These are phyloP conservation scores for Dryas alaskensis DNA, from an alignment of 306 rosid species.

Conservation along the genomic window DNA sequence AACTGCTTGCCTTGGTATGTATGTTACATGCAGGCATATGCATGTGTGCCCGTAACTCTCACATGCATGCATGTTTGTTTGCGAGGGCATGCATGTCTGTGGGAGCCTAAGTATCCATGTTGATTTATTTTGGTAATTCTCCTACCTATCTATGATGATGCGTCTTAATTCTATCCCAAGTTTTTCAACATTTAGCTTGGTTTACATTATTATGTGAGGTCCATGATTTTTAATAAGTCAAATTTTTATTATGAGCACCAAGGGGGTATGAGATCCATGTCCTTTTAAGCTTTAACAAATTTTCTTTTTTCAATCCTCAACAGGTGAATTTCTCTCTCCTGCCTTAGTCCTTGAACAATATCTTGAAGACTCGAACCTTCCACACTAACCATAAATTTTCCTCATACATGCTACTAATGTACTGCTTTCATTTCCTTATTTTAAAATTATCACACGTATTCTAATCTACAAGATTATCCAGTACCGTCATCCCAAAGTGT, in stretches of 20 bases:
- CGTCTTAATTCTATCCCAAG: background rate
- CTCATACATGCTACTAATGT: no score
- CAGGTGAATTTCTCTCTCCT: background rate
- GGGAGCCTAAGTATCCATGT: background rate
- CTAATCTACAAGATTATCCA: no score
- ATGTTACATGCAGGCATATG: background rate
- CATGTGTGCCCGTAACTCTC: background rate
- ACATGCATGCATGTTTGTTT: background rate
- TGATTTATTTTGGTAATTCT: background rate
- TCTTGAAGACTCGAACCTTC: background rate
- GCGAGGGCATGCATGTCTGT: background rate
- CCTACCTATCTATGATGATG: background rate
- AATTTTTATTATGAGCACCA: background rate
- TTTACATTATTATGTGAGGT: background rate
- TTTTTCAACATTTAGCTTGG: background rate
- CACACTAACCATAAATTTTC: no score
- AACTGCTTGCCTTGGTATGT: background rate
- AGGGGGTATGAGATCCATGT: background rate
- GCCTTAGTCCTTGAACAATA: background rate
- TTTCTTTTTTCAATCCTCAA: background rate
- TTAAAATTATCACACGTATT: no score
- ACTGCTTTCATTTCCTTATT: no score
- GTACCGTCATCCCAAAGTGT: background rate
- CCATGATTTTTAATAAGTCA: background rate
- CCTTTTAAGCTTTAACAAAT: background rate